Conservation (phyloP, 1,139 yeast genomes). For the Pichia sp. region DNA sequence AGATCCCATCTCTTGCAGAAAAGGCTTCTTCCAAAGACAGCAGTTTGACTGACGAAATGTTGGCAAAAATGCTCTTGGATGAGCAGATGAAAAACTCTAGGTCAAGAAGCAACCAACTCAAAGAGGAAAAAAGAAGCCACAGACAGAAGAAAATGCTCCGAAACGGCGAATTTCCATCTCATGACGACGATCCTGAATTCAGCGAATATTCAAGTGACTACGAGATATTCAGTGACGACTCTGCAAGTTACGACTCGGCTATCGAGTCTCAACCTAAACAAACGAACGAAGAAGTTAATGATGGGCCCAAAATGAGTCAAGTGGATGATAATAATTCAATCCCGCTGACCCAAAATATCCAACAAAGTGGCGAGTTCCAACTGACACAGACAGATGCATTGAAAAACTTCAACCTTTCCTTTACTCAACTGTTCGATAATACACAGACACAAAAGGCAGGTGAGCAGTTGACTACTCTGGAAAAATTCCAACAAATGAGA, state of each 20-base stretch:
- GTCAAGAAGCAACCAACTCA: slow-evolving; percentile 18
- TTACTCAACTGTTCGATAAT: slow-evolving; percentile 23
- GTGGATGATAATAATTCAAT: slow-evolving; percentile 14
- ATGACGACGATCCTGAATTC: slow-evolving; percentile 22
- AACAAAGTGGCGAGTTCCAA: slow-evolving; percentile 9
- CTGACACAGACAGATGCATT: slow-evolving; percentile 15
- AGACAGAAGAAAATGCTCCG: slow-evolving; percentile 14
- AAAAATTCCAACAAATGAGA: slow-evolving; percentile 24
- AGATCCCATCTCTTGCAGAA: slow-evolving; percentile 16
- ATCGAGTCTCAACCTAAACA: background rate
- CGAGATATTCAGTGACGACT: slow-evolving; percentile 11
- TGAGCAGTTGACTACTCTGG: slow-evolving; percentile 19
- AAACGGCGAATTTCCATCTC: slow-evolving; percentile 20
- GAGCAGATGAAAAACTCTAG: slow-evolving; percentile 22
- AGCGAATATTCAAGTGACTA: slow-evolving; percentile 18
- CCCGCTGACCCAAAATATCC: slow-evolving; percentile 11
- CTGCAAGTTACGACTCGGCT: slow-evolving; percentile 1
- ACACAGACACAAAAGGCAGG: slow-evolving; percentile 21
- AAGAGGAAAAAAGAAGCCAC: slow-evolving; percentile 13
- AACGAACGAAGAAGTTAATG: slow-evolving; percentile 1
- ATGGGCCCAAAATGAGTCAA: background rate
- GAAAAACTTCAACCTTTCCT: slow-evolving; percentile 19
- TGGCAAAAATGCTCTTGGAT: slow-evolving; percentile 23
- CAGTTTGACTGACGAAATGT: slow-evolving; percentile 20
- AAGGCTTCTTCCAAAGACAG: slow-evolving; percentile 15